These are phyloP conservation scores for Lyophyllum shimeji DNA, from an alignment of 768 basidiomycete genomes.

Conservation along the genomic window DNA sequence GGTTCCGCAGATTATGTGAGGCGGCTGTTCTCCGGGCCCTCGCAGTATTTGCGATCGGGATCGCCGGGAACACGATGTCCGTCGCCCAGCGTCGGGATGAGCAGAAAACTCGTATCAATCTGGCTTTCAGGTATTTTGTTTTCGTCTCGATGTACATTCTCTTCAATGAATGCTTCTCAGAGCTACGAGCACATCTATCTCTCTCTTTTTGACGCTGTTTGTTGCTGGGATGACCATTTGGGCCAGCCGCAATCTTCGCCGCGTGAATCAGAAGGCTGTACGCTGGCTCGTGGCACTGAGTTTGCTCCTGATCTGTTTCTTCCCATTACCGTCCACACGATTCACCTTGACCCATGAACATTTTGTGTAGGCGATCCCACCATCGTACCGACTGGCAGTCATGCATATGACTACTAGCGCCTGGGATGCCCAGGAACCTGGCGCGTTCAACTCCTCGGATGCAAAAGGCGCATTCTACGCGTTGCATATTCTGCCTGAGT, in stretches of 20 bases:
- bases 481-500: slow-evolving; percentile 30
- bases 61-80: slow-evolving; percentile 23
- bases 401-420: slow-evolving; percentile 35
- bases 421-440: slow-evolving; percentile 27
- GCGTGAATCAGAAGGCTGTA: slow-evolving; percentile 20
- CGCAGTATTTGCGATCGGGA: slow-evolving; percentile 21
- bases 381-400: slow-evolving; percentile 40
- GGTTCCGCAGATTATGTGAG: slow-evolving; percentile 29
- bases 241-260: slow-evolving; percentile 20
- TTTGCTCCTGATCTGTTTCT: slow-evolving; percentile 21
- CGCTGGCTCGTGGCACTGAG: slow-evolving; percentile 18
- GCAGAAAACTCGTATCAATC: slow-evolving; percentile 15
- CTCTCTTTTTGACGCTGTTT: slow-evolving; percentile 22
- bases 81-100: slow-evolving; percentile 12
- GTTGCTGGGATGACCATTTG: slow-evolving; percentile 19
- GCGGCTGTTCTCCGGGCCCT: slow-evolving; percentile 19
- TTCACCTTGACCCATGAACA: neutral
- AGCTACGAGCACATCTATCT: slow-evolving; percentile 26
- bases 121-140: slow-evolving; percentile 16
- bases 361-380: slow-evolving; percentile 26
- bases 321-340: neutral
- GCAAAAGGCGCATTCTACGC: slow-evolving; percentile 43
- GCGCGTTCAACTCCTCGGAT: slow-evolving; percentile 28
- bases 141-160: neutral
- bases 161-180: slow-evolving; percentile 12